Conservation (phyloP, 306 rosid genomes). For the Parietaria judaica region DNA sequence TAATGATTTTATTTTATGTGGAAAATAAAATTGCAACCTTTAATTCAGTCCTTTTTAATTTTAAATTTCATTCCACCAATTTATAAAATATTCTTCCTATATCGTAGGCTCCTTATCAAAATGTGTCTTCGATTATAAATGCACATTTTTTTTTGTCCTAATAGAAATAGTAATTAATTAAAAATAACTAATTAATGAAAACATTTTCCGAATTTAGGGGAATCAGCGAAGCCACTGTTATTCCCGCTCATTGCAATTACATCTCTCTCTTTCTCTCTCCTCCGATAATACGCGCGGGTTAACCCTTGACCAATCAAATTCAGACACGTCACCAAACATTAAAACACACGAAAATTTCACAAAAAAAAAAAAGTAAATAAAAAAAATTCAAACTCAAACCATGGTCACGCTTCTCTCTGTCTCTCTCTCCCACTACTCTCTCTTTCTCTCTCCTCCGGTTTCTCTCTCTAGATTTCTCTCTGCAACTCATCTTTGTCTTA, state of each 20-base stretch:
- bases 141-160: background rate
- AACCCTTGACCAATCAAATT: constrained; percentile 16
- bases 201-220: constrained; percentile 8
- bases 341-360: background rate
- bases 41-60: too few relatives aligned
- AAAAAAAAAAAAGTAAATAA: constrained; percentile 5
- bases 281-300: constrained; percentile 27
- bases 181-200: background rate
- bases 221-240: constrained; percentile 39
- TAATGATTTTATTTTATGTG: too few relatives aligned
- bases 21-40: too few relatives aligned
- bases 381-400: constrained; percentile 25
- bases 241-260: constrained; percentile 69
- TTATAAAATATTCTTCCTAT: too few relatives aligned
- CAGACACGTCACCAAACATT: constrained; percentile 36
- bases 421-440: constrained; percentile 29
- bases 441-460: constrained; percentile 15
- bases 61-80: too few relatives aligned
- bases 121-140: background rate
- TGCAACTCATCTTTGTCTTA: constrained; percentile 58
- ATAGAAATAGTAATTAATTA: background rate
- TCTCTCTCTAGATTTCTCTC: constrained; percentile 19
- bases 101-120: too few relatives aligned
- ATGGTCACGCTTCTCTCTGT: constrained; percentile 13
- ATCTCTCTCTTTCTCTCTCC: background rate